These are phyloP conservation scores for Linnemannia schmuckeri DNA, from an alignment of 192 early-diverging fungal genomes.

Conservation along the genomic window DNA sequence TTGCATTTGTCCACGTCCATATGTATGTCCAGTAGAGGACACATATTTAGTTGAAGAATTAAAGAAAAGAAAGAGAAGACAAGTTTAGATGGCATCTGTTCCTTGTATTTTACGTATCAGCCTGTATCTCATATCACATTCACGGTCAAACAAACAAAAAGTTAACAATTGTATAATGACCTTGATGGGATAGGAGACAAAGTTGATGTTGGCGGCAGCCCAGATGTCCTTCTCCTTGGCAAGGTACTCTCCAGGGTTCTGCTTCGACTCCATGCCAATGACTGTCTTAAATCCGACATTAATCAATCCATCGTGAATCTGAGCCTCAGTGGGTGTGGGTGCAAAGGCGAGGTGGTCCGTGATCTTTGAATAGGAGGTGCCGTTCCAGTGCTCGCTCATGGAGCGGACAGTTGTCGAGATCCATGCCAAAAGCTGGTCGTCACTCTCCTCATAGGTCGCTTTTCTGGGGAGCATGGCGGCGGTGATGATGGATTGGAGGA, in stretches of 20 bases:
- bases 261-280: constrained; percentile 53
- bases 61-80: constrained; percentile 2
- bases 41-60: neutral
- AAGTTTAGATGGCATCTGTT: constrained; percentile 47
- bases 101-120: neutral
- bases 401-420: constrained; percentile 23
- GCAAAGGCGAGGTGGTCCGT: constrained; percentile 51
- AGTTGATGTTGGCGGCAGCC: constrained; percentile 21
- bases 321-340: constrained; percentile 41
- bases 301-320: constrained; percentile 34
- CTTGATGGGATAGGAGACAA: constrained; percentile 50
- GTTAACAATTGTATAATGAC: constrained; percentile 26
- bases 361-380: constrained; percentile 49
- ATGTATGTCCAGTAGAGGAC: neutral
- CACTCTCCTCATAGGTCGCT: constrained; percentile 35
- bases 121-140: neutral
- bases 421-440: constrained; percentile 43
- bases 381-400: constrained; percentile 40
- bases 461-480: constrained; percentile 30
- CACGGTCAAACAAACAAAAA: neutral
- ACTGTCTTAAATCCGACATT: constrained; percentile 52
- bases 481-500: constrained; percentile 39
- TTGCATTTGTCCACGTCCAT: neutral
- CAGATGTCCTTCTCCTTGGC: constrained; percentile 24
- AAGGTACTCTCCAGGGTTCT: constrained; percentile 42